Base-by-base conservation (phyloP, 805 yeast species). In the Aciculoconidium aculeatum region DNA sequence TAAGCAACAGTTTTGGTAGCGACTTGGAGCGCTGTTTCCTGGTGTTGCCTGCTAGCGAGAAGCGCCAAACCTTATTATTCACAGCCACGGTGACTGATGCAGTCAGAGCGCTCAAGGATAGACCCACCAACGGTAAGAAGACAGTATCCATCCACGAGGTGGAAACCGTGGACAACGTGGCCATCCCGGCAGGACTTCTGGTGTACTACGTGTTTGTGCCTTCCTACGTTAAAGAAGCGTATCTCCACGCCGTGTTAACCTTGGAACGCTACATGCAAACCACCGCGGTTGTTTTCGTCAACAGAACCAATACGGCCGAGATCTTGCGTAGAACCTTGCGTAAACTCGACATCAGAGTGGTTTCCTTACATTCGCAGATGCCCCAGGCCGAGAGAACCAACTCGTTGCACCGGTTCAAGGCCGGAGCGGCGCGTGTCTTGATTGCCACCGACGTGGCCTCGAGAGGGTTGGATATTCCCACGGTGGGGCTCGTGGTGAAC, bases 391-490 rank as follows among this genome's bases (percentile, higher is more conserved):
- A 92, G 51, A 74, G 99, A 56, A 77, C 90, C 14, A 86, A 84
- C 52, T 84, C 96, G 0, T 63, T 92, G 32, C 97, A 88, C 41
- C 67, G 97, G 46, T 92, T 92, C 60, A 74, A 90, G 47, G 96
- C 97, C 0, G 82, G 84, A 32, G 96, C 95, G 3, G 97, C 97
- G 0, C 71, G 94, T 26, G 85, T 92, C 1, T 61, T 92, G 32
- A 79, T 92, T 11, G 96, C 97, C 6, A 92, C 99, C 0, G 98
- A 92, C 54, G 96, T 92, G 13, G 98, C 96, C 2, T 80, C 95
- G 16, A 77, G 98, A 73, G 98, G 98, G 54, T 70, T 92, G 41
- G 98, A 92, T 69, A 92, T 92, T 33, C 98, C 97, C 7, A 69
- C 76, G 6, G 98, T 92, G 3, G 90, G 80, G 49, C 65, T 92